Evolutionary conservation across 2,329 filamentous ascomycete genomes (phyloP).

Genomic region (Madurella fahalii): DNA sequence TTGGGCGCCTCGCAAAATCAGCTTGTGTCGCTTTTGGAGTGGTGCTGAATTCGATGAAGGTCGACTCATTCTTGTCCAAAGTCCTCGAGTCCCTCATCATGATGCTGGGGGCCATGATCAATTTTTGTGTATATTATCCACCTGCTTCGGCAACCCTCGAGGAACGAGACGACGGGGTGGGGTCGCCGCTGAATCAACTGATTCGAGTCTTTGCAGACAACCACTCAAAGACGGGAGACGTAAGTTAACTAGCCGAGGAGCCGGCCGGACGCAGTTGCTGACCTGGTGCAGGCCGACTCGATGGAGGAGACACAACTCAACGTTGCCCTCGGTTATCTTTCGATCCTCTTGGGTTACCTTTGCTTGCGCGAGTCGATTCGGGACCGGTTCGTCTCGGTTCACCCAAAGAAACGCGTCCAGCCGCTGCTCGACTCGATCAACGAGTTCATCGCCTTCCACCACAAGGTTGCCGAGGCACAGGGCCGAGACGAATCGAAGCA

Average conservation of each 20-base stretch:
- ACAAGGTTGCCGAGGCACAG: conserved; percentile 43
- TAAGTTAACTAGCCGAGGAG: conserved; percentile 39
- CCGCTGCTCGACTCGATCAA: conserved; percentile 50
- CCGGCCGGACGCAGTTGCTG: background rate
- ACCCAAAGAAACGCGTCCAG: conserved; percentile 41
- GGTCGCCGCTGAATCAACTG: conserved; percentile 53
- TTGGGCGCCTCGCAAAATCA: conserved; percentile 44
- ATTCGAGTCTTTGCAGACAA: conserved; percentile 65
- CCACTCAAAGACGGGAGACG: conserved; percentile 62
- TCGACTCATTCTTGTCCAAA: conserved; percentile 45
- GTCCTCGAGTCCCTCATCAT: conserved; percentile 70
- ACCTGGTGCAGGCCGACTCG: conserved; percentile 56
- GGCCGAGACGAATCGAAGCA: conserved; percentile 31
- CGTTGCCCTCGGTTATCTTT: conserved; percentile 81
- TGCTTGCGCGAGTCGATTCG: conserved; percentile 53
- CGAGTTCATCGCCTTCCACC: conserved; percentile 51
- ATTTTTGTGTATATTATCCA: conserved; percentile 75
- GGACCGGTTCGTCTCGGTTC: conserved; percentile 39
- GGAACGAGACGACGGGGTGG: conserved; percentile 35
- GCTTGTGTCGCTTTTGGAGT: conserved; percentile 50
- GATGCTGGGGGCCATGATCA: conserved; percentile 78
- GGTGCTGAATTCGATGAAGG: conserved; percentile 45
- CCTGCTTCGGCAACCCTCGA: conserved; percentile 50
- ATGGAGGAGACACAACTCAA: conserved; percentile 72
- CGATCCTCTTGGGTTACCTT: conserved; percentile 78